Percentiles rank a stretch among this genome's conserved stretches.
Evolutionary conservation across 495 filamentous ascomycete genomes (phyloP).

Genomic region (Daldinia caldariorum): DNA sequence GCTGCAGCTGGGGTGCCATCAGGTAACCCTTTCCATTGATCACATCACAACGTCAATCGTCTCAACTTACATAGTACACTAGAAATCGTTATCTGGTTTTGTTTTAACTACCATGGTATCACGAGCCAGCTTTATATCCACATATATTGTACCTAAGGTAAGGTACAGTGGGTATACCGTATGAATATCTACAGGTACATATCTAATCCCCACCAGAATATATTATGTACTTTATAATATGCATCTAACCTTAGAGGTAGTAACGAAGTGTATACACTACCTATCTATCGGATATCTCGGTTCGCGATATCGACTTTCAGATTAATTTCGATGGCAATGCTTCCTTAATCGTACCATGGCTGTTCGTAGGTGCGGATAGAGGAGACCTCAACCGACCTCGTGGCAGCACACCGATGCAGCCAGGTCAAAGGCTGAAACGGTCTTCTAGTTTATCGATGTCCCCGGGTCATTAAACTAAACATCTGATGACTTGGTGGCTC

Average conservation of each 20-base stretch:
- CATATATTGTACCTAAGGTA: too few species aligned
- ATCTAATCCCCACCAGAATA: background rate
- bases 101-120: slow-evolving; percentile 12
- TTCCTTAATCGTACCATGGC: slow-evolving; percentile 28
- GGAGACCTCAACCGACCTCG: slow-evolving; percentile 40
- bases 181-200: too few species aligned
- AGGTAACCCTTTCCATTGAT: background rate
- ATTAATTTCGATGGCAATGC: slow-evolving; percentile 22
- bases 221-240: background rate
- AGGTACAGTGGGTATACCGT: too few species aligned
- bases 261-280: slow-evolving; percentile 6
- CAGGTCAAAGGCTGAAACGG: slow-evolving; percentile 37
- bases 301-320: slow-evolving; percentile 30
- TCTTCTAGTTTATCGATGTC: slow-evolving; percentile 25
- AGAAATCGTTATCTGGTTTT: slow-evolving; percentile 13
- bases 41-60: slow-evolving; percentile 15
- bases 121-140: slow-evolving; percentile 14
- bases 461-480: slow-evolving; percentile 33
- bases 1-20: background rate
- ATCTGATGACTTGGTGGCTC: slow-evolving; percentile 12
- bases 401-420: slow-evolving; percentile 38
- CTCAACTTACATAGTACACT: slow-evolving; percentile 15
- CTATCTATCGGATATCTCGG: slow-evolving; percentile 32
- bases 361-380: slow-evolving; percentile 36
- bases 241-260: background rate